A percentile compares a stretch with the other conserved stretches of the same genome.
Evolutionary conservation across 257 asterid genomes (phyloP).

Genomic region (Thymus quinquecostatus): DNA sequence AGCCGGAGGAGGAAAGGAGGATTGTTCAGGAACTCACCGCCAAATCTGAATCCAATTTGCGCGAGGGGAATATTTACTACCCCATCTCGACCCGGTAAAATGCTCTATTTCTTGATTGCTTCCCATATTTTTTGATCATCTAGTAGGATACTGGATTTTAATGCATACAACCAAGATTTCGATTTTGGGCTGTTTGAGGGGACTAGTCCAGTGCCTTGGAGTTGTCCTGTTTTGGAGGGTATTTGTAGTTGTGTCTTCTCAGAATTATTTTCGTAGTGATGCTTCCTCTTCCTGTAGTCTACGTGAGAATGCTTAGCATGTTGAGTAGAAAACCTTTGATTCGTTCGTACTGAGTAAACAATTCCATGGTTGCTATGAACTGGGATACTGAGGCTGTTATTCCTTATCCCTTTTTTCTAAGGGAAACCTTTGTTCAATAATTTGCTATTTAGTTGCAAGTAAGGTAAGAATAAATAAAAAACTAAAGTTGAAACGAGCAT

Average conservation of each 20-base stretch:
- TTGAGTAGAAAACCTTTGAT: no score
- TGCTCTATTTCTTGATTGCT: background rate
- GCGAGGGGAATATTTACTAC: conserved; percentile 72
- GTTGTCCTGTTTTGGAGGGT: no score
- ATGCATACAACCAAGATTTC: background rate
- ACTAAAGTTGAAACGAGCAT: no score
- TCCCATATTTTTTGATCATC: background rate
- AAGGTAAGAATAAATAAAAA: no score
- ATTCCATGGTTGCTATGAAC: background rate
- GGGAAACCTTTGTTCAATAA: background rate
- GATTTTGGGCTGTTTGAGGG: background rate
- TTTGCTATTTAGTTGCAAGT: no score
- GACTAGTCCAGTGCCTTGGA: no score
- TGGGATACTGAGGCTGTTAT: background rate
- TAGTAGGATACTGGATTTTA: background rate
- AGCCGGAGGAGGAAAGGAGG: conserved; percentile 82
- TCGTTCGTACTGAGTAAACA: background rate
- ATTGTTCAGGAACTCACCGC: conserved; percentile 61
- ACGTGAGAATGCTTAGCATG: background rate
- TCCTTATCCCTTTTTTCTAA: background rate
- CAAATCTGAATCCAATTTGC: conserved; percentile 74
- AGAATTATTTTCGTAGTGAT: no score
- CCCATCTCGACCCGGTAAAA: conserved; percentile 69
- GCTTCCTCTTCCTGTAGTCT: background rate
- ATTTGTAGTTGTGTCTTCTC: no score